Conservation (phyloP, 2,329 filamentous ascomycete species). For the Knoxdaviesia proteae region DNA sequence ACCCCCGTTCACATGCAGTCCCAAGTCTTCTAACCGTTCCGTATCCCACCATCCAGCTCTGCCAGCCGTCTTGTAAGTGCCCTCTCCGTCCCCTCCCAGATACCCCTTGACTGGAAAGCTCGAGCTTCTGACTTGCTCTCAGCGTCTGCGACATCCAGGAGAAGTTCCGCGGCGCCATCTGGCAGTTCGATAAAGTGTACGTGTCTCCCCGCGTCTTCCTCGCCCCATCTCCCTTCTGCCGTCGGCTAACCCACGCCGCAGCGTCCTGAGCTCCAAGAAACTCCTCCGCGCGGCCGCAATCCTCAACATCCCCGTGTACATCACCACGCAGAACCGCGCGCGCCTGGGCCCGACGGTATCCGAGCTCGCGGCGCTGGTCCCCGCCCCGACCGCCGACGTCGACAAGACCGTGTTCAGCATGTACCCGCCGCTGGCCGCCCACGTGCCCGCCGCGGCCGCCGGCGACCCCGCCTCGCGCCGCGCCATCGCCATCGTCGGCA, state of each 20-base stretch:
- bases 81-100: background rate
- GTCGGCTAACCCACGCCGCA: slow-evolving; percentile 10
- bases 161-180: slow-evolving; percentile 67
- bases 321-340: slow-evolving; percentile 65
- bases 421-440: slow-evolving; percentile 34
- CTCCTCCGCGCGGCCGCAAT: slow-evolving; percentile 42
- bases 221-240: background rate
- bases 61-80: slow-evolving; percentile 27
- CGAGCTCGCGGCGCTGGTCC: slow-evolving; percentile 39
- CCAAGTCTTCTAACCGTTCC: too few species aligned
- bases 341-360: slow-evolving; percentile 64
- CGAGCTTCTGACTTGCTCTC: background rate
- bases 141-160: slow-evolving; percentile 93
- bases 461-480: slow-evolving; percentile 14
- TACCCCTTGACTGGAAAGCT: background rate
- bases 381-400: slow-evolving; percentile 39
- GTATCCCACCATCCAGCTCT: slow-evolving; percentile 15
- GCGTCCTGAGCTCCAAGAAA: slow-evolving; percentile 46
- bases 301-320: slow-evolving; percentile 58
- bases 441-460: slow-evolving; percentile 24
- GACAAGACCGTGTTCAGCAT: slow-evolving; percentile 75
- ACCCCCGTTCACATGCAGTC: too few species aligned
- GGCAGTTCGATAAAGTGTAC: slow-evolving; percentile 68
- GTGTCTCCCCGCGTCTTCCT: slow-evolving; percentile 6
- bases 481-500: slow-evolving; percentile 64